phyloP scores from a whole-genome alignment of 345 rosid species.

The Anacardium occidentale region DNA sequence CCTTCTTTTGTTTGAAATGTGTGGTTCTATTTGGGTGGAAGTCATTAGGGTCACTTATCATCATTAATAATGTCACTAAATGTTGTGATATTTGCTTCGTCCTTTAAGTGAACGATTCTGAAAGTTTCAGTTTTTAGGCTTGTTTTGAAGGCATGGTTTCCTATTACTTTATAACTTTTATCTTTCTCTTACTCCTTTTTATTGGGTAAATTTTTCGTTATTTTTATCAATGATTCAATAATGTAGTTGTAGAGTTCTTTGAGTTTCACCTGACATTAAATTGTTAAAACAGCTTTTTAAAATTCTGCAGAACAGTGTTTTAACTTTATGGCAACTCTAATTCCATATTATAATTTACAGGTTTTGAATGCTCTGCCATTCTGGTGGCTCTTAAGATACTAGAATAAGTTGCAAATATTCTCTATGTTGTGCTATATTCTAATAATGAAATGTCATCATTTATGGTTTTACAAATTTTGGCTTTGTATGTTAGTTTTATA shows the following conservation, averaged over 20 bases:
- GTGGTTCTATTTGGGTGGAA: not conserved
- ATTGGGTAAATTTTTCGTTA: not conserved
- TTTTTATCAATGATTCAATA: not conserved
- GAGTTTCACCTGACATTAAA: not conserved
- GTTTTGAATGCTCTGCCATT: not conserved
- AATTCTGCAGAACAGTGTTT: not conserved
- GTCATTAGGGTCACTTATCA: not conserved
- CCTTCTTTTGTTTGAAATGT: not conserved
- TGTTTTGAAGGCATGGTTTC: slow-evolving; percentile 2
- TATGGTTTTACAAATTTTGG: not conserved
- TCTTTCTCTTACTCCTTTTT: not conserved
- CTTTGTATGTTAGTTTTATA: not conserved
- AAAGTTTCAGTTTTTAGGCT: not conserved
- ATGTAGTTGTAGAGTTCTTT: not conserved
- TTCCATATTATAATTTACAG: not conserved
- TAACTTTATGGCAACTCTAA: not conserved
- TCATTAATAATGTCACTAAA: not conserved
- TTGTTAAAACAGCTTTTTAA: not conserved
- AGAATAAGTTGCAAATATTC: not conserved
- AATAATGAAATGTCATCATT: not conserved
- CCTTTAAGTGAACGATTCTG: slow-evolving; percentile 3
- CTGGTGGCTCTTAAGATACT: not conserved
- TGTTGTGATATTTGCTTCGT: not conserved
- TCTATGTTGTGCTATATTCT: not conserved
- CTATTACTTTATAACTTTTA: not conserved